phyloP scores from a whole-genome alignment of 768 basidiomycete species.

The Suillus sp. region DNA sequence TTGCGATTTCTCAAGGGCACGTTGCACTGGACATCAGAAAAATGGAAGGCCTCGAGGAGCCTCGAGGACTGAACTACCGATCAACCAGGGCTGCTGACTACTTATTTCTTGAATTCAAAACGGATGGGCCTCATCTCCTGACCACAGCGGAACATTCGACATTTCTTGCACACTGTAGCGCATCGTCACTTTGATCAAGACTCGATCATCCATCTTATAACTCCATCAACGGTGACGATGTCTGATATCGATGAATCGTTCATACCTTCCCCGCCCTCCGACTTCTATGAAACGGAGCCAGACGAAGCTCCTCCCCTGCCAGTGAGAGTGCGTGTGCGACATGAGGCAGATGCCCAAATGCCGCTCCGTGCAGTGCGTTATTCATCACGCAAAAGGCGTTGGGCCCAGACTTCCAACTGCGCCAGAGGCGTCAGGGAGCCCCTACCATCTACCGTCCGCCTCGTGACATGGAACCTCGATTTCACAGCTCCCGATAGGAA shows the following conservation, averaged over 20 bases:
- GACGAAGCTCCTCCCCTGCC: slow-evolving; percentile 23
- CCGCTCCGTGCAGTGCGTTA: slow-evolving; percentile 35
- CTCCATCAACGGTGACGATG: slow-evolving; percentile 29
- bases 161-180: background rate
- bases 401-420: slow-evolving; percentile 38
- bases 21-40: background rate
- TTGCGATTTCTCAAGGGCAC: background rate
- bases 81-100: slow-evolving; percentile 9
- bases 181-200: background rate
- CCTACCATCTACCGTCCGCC: slow-evolving; percentile 47
- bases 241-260: slow-evolving; percentile 34
- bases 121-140: slow-evolving; percentile 2
- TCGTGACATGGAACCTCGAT: slow-evolving; percentile 78
- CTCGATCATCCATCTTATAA: slow-evolving; percentile 4
- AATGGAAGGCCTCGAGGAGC: slow-evolving; percentile 10
- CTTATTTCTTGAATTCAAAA: slow-evolving; percentile 6
- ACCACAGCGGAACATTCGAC: background rate
- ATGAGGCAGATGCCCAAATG: slow-evolving; percentile 27
- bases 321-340: slow-evolving; percentile 12
- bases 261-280: slow-evolving; percentile 29
- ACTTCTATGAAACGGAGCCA: slow-evolving; percentile 28
- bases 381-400: slow-evolving; percentile 34
- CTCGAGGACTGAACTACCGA: slow-evolving; percentile 19
- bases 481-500: slow-evolving; percentile 39
- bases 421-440: slow-evolving; percentile 37